Conservation (phyloP, 768 basidiomycete genomes). For the Pulveroboletus ravenelii region DNA sequence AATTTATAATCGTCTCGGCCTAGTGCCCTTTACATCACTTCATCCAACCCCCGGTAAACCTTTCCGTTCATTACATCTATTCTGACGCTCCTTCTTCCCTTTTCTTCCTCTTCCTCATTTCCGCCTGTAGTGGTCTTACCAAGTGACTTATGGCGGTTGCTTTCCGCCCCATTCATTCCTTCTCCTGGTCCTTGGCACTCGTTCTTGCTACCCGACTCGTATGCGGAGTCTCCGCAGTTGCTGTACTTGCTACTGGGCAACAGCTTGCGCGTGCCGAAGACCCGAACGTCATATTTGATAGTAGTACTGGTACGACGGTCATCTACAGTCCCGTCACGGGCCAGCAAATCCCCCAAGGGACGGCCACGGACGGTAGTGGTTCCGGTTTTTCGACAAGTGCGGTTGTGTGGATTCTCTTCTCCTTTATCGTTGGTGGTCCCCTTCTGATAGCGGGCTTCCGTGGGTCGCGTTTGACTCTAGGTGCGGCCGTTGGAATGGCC, state of each 20-base stretch:
- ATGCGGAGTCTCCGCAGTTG: constrained; percentile 6
- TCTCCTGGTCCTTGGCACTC: constrained; percentile 14
- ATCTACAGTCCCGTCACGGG: constrained; percentile 44
- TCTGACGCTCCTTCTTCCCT: constrained; percentile 13
- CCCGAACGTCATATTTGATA: constrained; percentile 27
- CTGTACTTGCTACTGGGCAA: constrained; percentile 3
- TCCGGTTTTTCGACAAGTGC: constrained; percentile 44
- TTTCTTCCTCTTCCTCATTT: constrained; percentile 8
- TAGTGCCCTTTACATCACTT: constrained; percentile 7
- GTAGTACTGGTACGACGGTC: constrained; percentile 33
- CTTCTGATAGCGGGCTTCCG: constrained; percentile 55
- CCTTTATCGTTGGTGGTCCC: constrained; percentile 47
- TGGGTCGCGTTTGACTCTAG: constrained; percentile 53
- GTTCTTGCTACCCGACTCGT: constrained; percentile 9
- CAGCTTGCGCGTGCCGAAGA: constrained; percentile 24
- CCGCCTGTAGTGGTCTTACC: constrained; percentile 10
- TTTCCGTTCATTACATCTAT: constrained; percentile 12
- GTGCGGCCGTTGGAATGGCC: constrained; percentile 50
- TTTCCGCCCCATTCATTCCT: constrained; percentile 16
- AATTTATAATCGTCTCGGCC: neutral
- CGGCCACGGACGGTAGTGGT: constrained; percentile 58
- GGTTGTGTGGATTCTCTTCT: constrained; percentile 55
- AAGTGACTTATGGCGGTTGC: constrained; percentile 26
- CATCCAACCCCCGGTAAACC: neutral
- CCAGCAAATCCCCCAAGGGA: constrained; percentile 46